Base-by-base conservation (phyloP, 371 early-diverging fungal species). In the Basidiobolus meristosporus region DNA sequence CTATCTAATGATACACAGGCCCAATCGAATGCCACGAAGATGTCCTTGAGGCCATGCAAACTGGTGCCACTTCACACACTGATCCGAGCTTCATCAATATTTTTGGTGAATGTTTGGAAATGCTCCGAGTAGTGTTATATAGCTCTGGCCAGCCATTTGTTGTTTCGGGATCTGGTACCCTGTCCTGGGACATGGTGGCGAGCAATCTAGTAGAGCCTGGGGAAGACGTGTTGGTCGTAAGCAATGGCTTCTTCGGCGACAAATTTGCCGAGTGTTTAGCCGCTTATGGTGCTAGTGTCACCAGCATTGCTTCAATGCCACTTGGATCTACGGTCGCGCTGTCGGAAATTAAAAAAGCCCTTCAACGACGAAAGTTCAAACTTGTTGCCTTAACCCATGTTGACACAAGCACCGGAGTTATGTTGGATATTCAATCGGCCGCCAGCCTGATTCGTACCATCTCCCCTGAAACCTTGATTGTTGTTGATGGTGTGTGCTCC, bases 401-500 rank as follows among this genome's bases (percentile, higher is more conserved):
- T 30, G 97, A 96, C 54, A 96, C 97, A 12, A 90, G 90, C 26
- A 82, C 93, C 26, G 90, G 92, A 44, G 93, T 92, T 23, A 61
- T 89, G 45, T 62, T 66, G 36, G 84, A 90, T 51, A 70, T 90
- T 46, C 62, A 83, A 63, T 61, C 64, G 28, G 68, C 91, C 44
- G 70, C 85, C 29, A 64, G 66, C 42, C 51, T 82, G 20, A 80
- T 92, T 31, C 62, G 69, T 43, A 58, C 70, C 36, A 59, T 67
- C 19, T 88, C 88, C 2, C 92, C 92, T 12, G 64, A 73, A 16
- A 88, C 93, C 17, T 63, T 96, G 39, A 82, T 96, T 31, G 73
- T 84, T 15, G 77, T 96, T 26, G 97, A 93, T 55, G 93, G 85
- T 54, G 97, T 96, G 15, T 96, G 97, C 61, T 83, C 90, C 1